Evolutionary conservation across 2,329 filamentous ascomycete genomes (phyloP), one percentile per base, ranked within the genome.

Genomic region (Juglanconis sp.): DNA sequence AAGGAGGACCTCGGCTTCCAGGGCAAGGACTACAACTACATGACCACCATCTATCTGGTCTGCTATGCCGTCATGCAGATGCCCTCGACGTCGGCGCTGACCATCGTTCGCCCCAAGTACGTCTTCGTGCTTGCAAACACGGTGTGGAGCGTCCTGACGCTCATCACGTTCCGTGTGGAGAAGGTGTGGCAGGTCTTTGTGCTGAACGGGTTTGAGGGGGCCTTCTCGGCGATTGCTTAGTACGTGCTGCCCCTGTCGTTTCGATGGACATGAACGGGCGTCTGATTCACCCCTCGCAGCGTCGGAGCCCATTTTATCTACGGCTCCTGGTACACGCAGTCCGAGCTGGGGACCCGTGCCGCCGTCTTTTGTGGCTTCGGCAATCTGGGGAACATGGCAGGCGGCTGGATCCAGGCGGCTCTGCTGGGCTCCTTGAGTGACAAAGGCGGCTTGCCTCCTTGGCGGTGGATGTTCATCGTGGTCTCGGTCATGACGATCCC

Each of bases 11-110:
- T 77, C 2, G 56, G 67, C 6, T 76, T 76, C 52, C 57, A 71
- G 44, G 74, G 74, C 13, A 76, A 74, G 52, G 71, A 76, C 24
- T 76, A 70, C 64, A 76, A 76, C 53, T 75, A 76, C 64, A 74
- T 76, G 73, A 61, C 64, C 24, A 70, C 67, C 1, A 68, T 67
- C 3, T 70, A 75, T 59, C 63, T 76, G 30, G 71, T 78, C 36
- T 71, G 72, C 1, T 79, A 79, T 59, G 76, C 76, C 1, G 71
- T 79, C 24, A 78, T 72, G 47, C 76, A 79, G 56, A 76, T 79
- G 55, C 77, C 77, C 0, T 74, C 74, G 0, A 78, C 76, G 0
- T 74, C 75, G n/a, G 59, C 77, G 3, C 64, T 62, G 10, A 62
- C 60, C n/a, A n/a, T 62, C 13, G 34, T 62, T 11, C 60, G 56